These are phyloP conservation scores for Leucosporidium scottii DNA, from an alignment of 768 basidiomycete species.

Conservation along the genomic window DNA sequence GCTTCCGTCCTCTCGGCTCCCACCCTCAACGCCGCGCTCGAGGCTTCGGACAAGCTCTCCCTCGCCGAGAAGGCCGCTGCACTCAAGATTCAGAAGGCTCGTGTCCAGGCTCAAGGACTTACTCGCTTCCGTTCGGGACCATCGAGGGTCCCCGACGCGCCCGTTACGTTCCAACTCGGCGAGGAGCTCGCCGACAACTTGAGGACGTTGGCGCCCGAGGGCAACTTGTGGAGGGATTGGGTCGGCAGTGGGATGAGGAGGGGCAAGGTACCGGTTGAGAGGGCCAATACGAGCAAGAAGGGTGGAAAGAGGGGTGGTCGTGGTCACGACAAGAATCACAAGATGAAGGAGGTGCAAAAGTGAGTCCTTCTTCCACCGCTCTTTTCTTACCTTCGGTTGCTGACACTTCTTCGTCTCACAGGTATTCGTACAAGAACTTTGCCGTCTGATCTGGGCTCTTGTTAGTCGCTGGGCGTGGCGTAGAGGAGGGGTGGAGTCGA, in stretches of 20 bases:
- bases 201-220: conserved; percentile 34
- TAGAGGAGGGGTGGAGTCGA: too few species aligned
- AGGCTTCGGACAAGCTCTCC: conserved; percentile 12
- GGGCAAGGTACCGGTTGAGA: conserved; percentile 29
- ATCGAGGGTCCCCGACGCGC: conserved; percentile 29
- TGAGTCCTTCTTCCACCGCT: neutral
- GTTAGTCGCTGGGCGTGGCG: too few species aligned
- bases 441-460: too few species aligned
- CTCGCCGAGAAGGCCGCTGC: conserved; percentile 32
- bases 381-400: neutral
- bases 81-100: conserved; percentile 22
- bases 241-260: conserved; percentile 33
- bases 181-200: conserved; percentile 37
- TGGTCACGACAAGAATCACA: conserved; percentile 30
- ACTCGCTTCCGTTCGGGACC: conserved; percentile 35
- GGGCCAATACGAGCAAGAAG: conserved; percentile 32
- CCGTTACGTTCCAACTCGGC: conserved; percentile 33
- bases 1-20: conserved; percentile 33
- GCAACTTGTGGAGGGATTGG: conserved; percentile 38
- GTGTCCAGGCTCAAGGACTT: conserved; percentile 29
- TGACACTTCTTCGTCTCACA: neutral
- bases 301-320: conserved; percentile 31
- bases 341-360: conserved; percentile 26
- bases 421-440: conserved; percentile 27
- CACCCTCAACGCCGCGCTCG: conserved; percentile 44